These are phyloP conservation scores for Aegilops bicornis DNA, from an alignment of 176 grass and related monocot species.

Conservation along the genomic window DNA sequence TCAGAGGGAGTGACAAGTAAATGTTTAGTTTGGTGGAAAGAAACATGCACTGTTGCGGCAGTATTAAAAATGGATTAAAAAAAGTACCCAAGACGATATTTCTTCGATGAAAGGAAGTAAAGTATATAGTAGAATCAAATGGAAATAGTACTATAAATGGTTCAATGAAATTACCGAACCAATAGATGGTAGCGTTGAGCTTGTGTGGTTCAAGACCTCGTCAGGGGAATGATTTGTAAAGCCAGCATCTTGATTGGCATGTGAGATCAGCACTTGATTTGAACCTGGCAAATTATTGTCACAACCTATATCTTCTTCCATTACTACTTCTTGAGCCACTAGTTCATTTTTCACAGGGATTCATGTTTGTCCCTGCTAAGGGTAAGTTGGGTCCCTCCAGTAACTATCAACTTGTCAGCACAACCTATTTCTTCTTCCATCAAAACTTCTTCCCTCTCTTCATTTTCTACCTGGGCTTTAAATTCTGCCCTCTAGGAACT, in stretches of 20 bases:
- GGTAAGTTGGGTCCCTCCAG: not conserved
- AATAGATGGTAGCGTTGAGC: not conserved
- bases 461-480: not conserved
- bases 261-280: not conserved
- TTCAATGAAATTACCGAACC: conserved; percentile 29
- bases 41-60: too few relatives aligned
- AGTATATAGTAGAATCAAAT: not conserved
- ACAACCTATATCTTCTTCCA: not conserved
- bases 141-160: not conserved
- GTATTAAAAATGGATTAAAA: too few relatives aligned
- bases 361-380: not conserved
- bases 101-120: not conserved
- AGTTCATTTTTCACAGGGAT: not conserved
- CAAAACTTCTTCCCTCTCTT: not conserved
- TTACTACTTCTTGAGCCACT: not conserved
- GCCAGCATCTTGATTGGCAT: conserved; percentile 28
- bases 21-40: too few relatives aligned
- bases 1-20: too few relatives aligned
- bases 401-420: not conserved
- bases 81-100: too few relatives aligned
- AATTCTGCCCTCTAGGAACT: not conserved
- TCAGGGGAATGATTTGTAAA: not conserved
- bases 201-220: not conserved
- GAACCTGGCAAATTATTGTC: not conserved
- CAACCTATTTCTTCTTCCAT: not conserved